These are phyloP conservation scores for Globisporangium orthogonon DNA, from an alignment of 352 stramenopile species.

Conservation along the genomic window DNA sequence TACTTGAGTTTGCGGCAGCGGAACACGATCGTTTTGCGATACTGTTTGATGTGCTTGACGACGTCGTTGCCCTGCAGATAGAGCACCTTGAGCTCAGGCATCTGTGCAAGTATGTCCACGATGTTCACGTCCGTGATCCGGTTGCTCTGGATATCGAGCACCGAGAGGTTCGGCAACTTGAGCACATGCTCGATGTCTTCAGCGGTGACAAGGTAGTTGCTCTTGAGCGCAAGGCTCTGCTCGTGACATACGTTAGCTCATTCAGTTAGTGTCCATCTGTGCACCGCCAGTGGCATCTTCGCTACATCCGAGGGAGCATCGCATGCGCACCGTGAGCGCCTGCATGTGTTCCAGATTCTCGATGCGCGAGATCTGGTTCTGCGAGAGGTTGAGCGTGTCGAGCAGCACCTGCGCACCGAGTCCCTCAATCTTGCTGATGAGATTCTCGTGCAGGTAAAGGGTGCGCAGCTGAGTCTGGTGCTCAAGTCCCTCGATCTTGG, in stretches of 20 bases:
- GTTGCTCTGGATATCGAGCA: conserved; percentile 83
- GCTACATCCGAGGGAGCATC: no score
- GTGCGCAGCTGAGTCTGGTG: conserved; percentile 83
- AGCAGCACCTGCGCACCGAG: conserved; percentile 47
- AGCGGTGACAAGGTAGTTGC: conserved; percentile 60
- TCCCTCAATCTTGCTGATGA: conserved; percentile 90
- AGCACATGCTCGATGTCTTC: conserved; percentile 62
- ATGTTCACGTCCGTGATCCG: conserved; percentile 58
- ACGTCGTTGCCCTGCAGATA: conserved; percentile 84
- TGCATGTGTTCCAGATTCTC: conserved; percentile 74
- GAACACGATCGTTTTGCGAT: conserved; percentile 76
- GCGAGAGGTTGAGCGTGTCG: conserved; percentile 77
- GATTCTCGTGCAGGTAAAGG: conserved; percentile 94
- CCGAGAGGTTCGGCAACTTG: conserved; percentile 52
- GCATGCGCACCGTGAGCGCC: conserved; percentile 39
- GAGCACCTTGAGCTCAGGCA: conserved; percentile 79
- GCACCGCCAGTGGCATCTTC: no score
- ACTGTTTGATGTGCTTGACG: conserved; percentile 86
- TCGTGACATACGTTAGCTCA: neutral
- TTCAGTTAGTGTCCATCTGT: neutral
- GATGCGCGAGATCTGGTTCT: conserved; percentile 76
- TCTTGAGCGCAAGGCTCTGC: conserved; percentile 67
- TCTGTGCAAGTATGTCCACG: conserved; percentile 57
- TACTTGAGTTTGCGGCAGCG: conserved; percentile 76
- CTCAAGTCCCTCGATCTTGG: conserved; percentile 87